Conservation (phyloP, 495 filamentous ascomycete genomes). For the Staphylotrichum longicolle region DNA sequence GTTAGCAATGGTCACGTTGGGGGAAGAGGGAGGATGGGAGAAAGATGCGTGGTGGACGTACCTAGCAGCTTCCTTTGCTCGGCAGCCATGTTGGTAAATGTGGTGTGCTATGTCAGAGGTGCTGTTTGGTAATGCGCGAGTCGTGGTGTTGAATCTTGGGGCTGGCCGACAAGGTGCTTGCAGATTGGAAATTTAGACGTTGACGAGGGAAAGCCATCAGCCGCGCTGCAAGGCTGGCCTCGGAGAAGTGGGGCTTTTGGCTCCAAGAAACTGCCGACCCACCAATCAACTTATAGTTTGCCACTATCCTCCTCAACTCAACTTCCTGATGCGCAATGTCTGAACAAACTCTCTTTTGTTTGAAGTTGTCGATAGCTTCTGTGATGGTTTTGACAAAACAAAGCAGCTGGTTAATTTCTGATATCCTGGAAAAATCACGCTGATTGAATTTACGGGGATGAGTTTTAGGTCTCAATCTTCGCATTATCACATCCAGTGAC, state of each 20-base stretch:
- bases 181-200: constrained; percentile 4
- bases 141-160: not conserved
- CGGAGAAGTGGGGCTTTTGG: constrained; percentile 19
- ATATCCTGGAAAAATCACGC: too few species aligned
- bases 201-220: constrained; percentile 15
- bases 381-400: too few species aligned
- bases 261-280: too few species aligned
- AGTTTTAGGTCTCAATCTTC: too few species aligned
- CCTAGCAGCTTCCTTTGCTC: constrained; percentile 95
- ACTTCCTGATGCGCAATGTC: too few species aligned
- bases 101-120: not conserved
- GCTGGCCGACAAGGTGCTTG: constrained; percentile 7
- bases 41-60: constrained; percentile 39
- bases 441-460: too few species aligned
- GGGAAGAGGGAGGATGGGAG: constrained; percentile 5
- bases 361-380: too few species aligned
- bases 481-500: too few species aligned
- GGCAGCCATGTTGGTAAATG: constrained; percentile 66
- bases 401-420: too few species aligned
- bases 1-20: constrained; percentile 17
- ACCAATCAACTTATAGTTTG: too few species aligned
- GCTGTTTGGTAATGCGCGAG: not conserved
- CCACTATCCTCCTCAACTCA: too few species aligned
- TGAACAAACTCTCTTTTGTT: too few species aligned
- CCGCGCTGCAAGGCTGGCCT: constrained; percentile 35